phyloP scores from a whole-genome alignment of 31 red algal species.

The Porphyra umbilicalis region DNA sequence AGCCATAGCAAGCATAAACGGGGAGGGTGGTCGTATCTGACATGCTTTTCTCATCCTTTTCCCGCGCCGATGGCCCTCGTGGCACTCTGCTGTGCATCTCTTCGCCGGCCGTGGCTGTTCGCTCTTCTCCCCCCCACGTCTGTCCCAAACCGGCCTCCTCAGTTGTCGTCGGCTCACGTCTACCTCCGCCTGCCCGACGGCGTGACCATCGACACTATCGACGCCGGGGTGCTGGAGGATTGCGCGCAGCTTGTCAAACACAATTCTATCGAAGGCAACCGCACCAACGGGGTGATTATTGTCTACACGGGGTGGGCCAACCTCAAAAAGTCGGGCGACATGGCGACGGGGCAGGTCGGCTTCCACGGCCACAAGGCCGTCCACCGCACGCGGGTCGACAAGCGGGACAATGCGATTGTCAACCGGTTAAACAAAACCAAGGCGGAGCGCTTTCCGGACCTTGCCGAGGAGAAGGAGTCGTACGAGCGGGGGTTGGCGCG shows the following conservation, averaged over 20 bases:
- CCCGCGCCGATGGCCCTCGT: no score
- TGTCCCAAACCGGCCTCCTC: no score
- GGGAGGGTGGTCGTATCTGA: no score
- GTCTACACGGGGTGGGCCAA: conserved; percentile 84
- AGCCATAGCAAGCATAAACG: no score
- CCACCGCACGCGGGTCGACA: conserved; percentile 59
- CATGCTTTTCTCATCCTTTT: no score
- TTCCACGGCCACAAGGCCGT: conserved; percentile 61
- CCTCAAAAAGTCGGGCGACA: conserved; percentile 87
- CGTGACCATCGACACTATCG: conserved; percentile 64
- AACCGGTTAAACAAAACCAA: conserved; percentile 79
- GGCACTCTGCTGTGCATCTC: no score
- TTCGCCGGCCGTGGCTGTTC: no score
- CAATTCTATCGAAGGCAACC: conserved; percentile 96
- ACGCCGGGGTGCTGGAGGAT: conserved; percentile 55
- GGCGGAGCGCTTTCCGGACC: conserved; percentile 57
- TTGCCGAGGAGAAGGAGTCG: conserved; percentile 47
- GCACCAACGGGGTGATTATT: conserved; percentile 50
- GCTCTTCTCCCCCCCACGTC: no score
- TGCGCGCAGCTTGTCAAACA: conserved; percentile 81
- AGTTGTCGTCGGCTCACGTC: conserved; percentile 83
- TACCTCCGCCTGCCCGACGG: conserved; percentile 73
- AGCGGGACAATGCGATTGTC: conserved; percentile 76
- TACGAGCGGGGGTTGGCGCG: conserved; percentile 43
- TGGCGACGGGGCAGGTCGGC: conserved; percentile 90